Evolutionary conservation across 2,329 filamentous ascomycete genomes (phyloP).

Genomic region (Pseudophaeomoniella oleicola): DNA sequence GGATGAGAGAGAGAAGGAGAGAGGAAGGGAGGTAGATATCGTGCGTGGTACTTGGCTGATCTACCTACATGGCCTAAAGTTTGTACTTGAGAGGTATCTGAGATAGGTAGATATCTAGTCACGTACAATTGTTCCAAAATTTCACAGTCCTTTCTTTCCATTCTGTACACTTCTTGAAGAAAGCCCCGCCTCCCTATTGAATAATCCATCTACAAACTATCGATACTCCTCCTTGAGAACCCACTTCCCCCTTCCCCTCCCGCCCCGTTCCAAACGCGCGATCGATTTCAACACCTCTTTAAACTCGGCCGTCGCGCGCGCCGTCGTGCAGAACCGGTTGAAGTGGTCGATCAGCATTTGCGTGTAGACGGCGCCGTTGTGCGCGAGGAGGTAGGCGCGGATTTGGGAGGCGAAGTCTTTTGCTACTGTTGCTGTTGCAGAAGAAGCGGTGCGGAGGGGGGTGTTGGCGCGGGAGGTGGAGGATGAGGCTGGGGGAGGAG

Average conservation of each 20-base stretch:
- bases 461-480: constrained; percentile 18
- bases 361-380: constrained; percentile 65
- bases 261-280: constrained; percentile 51
- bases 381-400: constrained; percentile 59
- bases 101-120: too few relatives aligned
- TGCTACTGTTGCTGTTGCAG: constrained; percentile 23
- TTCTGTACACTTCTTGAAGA: too few relatives aligned
- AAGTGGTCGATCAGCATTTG: constrained; percentile 87
- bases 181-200: too few relatives aligned
- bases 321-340: constrained; percentile 59
- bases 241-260: constrained; percentile 36
- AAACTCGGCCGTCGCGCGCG: constrained; percentile 60
- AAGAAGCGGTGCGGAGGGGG: neutral
- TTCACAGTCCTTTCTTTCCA: too few relatives aligned
- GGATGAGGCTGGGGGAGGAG: constrained; percentile 22
- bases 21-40: too few relatives aligned
- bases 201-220: constrained; percentile 2
- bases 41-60: too few relatives aligned
- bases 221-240: constrained; percentile 43
- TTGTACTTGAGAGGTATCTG: too few relatives aligned
- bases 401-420: constrained; percentile 60
- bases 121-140: too few relatives aligned
- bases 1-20: too few relatives aligned
- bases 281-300: constrained; percentile 65
- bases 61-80: too few relatives aligned